Evolutionary conservation across 805 yeast genomes (phyloP).

Genomic region (Zygosaccharomyces pseudorouxii): DNA sequence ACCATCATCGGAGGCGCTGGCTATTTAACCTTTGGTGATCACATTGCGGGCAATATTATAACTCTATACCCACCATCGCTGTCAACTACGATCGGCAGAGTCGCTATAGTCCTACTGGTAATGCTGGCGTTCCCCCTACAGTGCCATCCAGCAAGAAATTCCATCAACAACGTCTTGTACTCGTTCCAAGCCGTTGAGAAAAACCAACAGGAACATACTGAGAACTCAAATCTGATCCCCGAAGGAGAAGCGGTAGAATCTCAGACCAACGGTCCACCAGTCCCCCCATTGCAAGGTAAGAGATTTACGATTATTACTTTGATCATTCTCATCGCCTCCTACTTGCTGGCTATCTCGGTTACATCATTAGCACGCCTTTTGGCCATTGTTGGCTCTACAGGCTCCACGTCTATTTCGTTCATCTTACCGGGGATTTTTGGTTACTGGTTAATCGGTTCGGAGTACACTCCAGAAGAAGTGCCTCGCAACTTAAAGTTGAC

Average conservation of each 20-base stretch:
- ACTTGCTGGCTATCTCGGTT: slow-evolving; percentile 54
- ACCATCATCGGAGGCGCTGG: slow-evolving; percentile 75
- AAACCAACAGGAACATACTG: slow-evolving; percentile 1
- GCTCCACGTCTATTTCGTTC: slow-evolving; percentile 72
- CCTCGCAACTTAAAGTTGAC: slow-evolving; percentile 31
- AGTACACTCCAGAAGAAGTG: slow-evolving; percentile 15
- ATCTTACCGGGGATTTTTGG: slow-evolving; percentile 75
- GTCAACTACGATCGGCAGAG: slow-evolving; percentile 72
- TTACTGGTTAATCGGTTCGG: slow-evolving; percentile 34
- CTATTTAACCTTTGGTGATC: slow-evolving; percentile 79
- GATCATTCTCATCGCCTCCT: slow-evolving; percentile 43
- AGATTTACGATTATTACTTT: slow-evolving; percentile 49
- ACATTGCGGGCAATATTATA: slow-evolving; percentile 74
- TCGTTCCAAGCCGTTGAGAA: slow-evolving; percentile 34
- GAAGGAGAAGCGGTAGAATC: slow-evolving; percentile 31
- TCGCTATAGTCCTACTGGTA: slow-evolving; percentile 76
- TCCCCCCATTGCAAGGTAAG: slow-evolving; percentile 26
- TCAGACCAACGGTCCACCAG: slow-evolving; percentile 14
- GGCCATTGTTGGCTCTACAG: slow-evolving; percentile 74
- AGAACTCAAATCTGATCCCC: slow-evolving; percentile 7
- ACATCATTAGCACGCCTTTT: slow-evolving; percentile 62
- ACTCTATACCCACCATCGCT: slow-evolving; percentile 63
- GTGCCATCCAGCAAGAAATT: slow-evolving; percentile 85
- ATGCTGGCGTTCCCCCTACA: slow-evolving; percentile 83
- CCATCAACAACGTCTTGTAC: slow-evolving; percentile 66